These are phyloP conservation scores for Ophiosphaerella herpotricha DNA, from an alignment of 2,329 filamentous ascomycete species.

Conservation along the genomic window DNA sequence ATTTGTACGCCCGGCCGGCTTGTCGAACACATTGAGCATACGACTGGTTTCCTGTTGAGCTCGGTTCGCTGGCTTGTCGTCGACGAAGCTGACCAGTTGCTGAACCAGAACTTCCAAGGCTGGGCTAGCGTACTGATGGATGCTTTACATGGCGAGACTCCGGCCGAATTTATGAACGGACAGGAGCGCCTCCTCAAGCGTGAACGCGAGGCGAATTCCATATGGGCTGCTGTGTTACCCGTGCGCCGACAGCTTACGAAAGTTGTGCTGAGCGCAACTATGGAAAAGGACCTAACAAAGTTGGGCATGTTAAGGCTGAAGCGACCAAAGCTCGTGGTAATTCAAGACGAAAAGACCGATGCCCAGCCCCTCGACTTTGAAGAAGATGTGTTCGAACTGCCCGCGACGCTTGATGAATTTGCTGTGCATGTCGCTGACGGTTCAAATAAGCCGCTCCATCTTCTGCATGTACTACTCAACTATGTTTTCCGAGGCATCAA, in stretches of 20 bases:
- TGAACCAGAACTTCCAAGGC: constrained; percentile 90
- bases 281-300: constrained; percentile 84
- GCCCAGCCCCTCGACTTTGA: constrained; percentile 26
- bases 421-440: constrained; percentile 57
- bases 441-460: constrained; percentile 71
- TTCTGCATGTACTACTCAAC: constrained; percentile 74
- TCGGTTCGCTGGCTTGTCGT: constrained; percentile 86
- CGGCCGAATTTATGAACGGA: constrained; percentile 52
- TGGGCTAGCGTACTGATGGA: constrained; percentile 77
- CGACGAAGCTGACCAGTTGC: constrained; percentile 89
- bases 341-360: constrained; percentile 60
- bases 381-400: constrained; percentile 61
- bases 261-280: constrained; percentile 86
- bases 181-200: constrained; percentile 58
- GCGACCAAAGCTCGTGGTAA: constrained; percentile 74
- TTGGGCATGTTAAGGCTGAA: constrained; percentile 73
- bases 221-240: constrained; percentile 40
- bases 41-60: constrained; percentile 77
- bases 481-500: constrained; percentile 46
- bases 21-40: constrained; percentile 86
- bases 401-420: constrained; percentile 51
- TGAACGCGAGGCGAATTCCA: constrained; percentile 37
- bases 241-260: constrained; percentile 65
- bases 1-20: constrained; percentile 91
- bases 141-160: constrained; percentile 59